Conservation (phyloP, 768 basidiomycete genomes). For the Melanogaster broomeanus region DNA sequence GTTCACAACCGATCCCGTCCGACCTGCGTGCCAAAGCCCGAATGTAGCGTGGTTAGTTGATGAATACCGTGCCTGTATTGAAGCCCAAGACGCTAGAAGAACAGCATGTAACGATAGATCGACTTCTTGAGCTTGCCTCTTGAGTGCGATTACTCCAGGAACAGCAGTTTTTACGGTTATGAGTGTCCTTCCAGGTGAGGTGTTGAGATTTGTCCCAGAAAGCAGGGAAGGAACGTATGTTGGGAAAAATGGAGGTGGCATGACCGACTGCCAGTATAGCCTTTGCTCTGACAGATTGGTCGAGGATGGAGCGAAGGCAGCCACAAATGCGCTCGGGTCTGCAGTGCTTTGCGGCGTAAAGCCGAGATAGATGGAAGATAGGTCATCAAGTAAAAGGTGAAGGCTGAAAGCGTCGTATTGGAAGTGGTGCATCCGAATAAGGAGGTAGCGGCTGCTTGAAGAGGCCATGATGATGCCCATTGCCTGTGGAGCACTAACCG, state of each 20-base stretch:
- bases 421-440: conserved; percentile 47
- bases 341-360: conserved; percentile 20
- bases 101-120: conserved; percentile 41
- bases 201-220: background rate
- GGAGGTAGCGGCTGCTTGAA: conserved; percentile 15
- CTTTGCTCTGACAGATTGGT: conserved; percentile 21
- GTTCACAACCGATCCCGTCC: conserved; percentile 36
- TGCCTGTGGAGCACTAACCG: conserved; percentile 19
- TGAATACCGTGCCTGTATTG: conserved; percentile 35
- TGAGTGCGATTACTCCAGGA: conserved; percentile 43
- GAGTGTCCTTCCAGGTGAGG: conserved; percentile 9
- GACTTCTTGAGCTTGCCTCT: conserved; percentile 42
- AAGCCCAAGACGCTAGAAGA: conserved; percentile 46
- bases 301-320: conserved; percentile 19
- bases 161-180: conserved; percentile 41
- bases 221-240: conserved; percentile 26
- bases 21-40: conserved; percentile 50
- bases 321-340: conserved; percentile 31
- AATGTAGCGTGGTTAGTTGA: conserved; percentile 34
- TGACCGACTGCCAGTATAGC: conserved; percentile 39
- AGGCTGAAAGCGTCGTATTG: conserved; percentile 54
- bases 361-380: conserved; percentile 37
- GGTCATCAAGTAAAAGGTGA: conserved; percentile 40
- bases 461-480: conserved; percentile 21
- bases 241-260: conserved; percentile 30